Percentiles rank a stretch among this genome's conserved stretches.
phyloP scores from a whole-genome alignment of 148 eudicot genomes.

The Fagopyrum homotropicum region DNA sequence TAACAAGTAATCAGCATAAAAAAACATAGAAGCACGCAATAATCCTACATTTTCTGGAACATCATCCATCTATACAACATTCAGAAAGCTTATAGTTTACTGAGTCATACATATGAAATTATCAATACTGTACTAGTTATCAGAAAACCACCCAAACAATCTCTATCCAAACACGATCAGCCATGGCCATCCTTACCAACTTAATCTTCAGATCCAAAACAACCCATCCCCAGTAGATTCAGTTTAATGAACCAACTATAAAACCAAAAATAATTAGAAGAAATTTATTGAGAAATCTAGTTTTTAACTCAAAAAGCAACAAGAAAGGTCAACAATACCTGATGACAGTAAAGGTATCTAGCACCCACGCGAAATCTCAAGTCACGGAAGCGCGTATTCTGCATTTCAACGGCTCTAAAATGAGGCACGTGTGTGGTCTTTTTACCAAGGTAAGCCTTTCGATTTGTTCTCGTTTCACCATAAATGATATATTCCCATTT shows the following conservation, averaged over 20 bases:
- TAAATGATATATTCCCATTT: constrained; percentile 76
- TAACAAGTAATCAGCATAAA: no score
- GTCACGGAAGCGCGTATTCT: constrained; percentile 59
- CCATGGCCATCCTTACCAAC: no score
- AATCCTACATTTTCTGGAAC: no score
- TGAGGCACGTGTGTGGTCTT: constrained; percentile 39
- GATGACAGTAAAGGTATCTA: constrained; percentile 90
- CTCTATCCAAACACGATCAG: no score
- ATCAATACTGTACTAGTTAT: no score
- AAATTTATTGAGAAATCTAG: background rate
- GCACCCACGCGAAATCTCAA: constrained; percentile 75
- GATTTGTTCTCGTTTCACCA: constrained; percentile 42
- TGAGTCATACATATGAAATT: no score
- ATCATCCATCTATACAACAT: no score
- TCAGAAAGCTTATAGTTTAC: no score
- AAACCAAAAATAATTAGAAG: background rate
- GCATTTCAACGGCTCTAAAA: constrained; percentile 57
- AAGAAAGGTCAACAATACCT: constrained; percentile 27
- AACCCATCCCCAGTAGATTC: background rate
- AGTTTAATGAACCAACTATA: background rate
- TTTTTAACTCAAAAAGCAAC: background rate
- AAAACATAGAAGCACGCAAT: no score
- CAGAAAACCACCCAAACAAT: no score
- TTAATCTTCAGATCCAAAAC: no score
- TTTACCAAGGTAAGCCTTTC: constrained; percentile 31